Evolutionary conservation across 1,139 yeast genomes (phyloP).

Genomic region (Geotrichum histeridarum): DNA sequence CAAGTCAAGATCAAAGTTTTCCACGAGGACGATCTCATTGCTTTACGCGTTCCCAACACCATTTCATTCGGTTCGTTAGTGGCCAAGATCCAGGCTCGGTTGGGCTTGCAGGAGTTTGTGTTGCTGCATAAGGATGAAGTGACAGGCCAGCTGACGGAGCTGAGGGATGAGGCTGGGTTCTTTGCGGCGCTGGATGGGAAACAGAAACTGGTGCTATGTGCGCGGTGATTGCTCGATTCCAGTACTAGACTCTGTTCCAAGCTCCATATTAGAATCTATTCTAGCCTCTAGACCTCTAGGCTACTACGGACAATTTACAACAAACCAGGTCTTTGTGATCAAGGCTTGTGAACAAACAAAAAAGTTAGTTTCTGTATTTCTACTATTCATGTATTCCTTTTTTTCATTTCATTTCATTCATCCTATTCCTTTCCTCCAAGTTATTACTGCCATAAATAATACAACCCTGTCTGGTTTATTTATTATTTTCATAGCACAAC

Average conservation of each 20-base stretch:
- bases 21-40: constrained; percentile 86
- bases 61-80: constrained; percentile 59
- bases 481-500: no score
- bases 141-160: constrained; percentile 30
- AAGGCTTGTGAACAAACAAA: no score
- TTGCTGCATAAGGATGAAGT: constrained; percentile 32
- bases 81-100: constrained; percentile 59
- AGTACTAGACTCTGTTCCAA: neutral
- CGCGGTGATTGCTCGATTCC: constrained; percentile 25
- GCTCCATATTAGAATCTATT: neutral
- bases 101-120: constrained; percentile 38
- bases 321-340: neutral
- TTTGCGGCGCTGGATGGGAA: constrained; percentile 32
- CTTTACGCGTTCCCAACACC: constrained; percentile 64
- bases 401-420: neutral
- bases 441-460: neutral
- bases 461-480: neutral
- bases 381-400: neutral
- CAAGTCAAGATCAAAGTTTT: constrained; percentile 75
- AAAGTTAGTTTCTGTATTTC: neutral
- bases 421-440: neutral
- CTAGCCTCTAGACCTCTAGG: no score
- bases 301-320: neutral
- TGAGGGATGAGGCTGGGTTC: constrained; percentile 33
- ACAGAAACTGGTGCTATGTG: constrained; percentile 38